Conservation (phyloP, 768 basidiomycete genomes). For the Boletus pseudopeckii region DNA sequence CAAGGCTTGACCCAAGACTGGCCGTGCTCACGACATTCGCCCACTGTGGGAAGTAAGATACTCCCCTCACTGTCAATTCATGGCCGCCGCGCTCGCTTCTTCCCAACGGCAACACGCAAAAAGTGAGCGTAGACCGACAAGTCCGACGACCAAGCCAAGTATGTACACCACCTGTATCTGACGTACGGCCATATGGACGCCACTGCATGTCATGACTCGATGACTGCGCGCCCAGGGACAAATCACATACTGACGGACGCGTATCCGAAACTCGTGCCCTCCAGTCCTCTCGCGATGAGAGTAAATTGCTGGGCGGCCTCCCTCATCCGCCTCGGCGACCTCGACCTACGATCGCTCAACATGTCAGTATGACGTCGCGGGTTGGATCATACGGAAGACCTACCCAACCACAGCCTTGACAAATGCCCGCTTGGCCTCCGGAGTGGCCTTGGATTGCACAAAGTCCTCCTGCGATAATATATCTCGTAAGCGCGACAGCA, state of each 20-base stretch:
- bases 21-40: neutral
- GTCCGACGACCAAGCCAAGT: neutral
- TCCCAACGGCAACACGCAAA: neutral
- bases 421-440: constrained; percentile 76
- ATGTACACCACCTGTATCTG: neutral
- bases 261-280: constrained; percentile 84
- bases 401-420: constrained; percentile 69
- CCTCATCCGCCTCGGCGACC: constrained; percentile 67
- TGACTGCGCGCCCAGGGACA: neutral
- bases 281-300: constrained; percentile 77
- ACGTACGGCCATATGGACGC: neutral
- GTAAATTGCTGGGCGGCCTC: constrained; percentile 89
- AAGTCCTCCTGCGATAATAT: constrained; percentile 60
- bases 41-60: neutral
- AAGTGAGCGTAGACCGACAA: neutral
- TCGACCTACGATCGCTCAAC: constrained; percentile 43
- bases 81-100: neutral
- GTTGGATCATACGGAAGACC: constrained; percentile 14
- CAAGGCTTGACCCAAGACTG: neutral
- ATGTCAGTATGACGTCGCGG: neutral
- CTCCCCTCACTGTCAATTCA: neutral
- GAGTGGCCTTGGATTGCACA: constrained; percentile 64
- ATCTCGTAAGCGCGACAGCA: neutral
- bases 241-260: constrained; percentile 57
- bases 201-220: neutral